Evolutionary conservation across 352 stramenopile genomes (phyloP).

Genomic region (Elongisporangium anandrum): DNA sequence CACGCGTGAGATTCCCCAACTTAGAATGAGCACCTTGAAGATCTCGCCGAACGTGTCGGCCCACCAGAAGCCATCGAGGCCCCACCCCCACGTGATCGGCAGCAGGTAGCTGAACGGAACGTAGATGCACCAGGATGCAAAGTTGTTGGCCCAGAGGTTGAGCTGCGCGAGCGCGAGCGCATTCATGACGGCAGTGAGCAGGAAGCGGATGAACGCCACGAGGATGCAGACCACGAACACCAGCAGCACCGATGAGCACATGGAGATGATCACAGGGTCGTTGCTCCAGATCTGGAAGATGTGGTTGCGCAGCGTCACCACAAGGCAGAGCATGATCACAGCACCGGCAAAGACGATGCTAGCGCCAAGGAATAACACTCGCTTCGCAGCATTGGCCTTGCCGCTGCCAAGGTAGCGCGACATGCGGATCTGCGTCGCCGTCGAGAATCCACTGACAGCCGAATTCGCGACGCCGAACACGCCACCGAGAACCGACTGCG

Average conservation of each 20-base stretch:
- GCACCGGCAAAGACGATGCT: conserved; percentile 30
- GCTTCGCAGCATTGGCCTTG: conserved; percentile 35
- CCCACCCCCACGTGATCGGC: conserved; percentile 35
- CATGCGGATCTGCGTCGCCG: conserved; percentile 47
- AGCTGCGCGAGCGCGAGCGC: conserved; percentile 37
- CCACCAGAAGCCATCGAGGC: conserved; percentile 48
- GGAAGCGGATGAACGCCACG: conserved; percentile 44
- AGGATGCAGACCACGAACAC: conserved; percentile 52
- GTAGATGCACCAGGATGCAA: conserved; percentile 44
- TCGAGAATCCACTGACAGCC: conserved; percentile 40
- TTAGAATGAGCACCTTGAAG: conserved; percentile 40
- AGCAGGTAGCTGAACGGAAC: conserved; percentile 43
- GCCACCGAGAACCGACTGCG: conserved; percentile 33
- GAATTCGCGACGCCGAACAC: conserved; percentile 47
- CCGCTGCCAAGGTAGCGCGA: conserved; percentile 43
- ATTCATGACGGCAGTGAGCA: conserved; percentile 37
- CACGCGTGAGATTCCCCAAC: conserved; percentile 39
- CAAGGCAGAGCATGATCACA: conserved; percentile 26
- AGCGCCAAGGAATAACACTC: conserved; percentile 31
- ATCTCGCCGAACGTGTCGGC: conserved; percentile 41
- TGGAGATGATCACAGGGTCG: conserved; percentile 35
- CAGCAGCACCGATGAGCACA: conserved; percentile 31
- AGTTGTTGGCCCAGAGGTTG: conserved; percentile 49
- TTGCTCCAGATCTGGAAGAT: conserved; percentile 45
- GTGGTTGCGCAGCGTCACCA: conserved; percentile 27